Percentiles rank a stretch among this genome's conserved stretches.
Conservation (phyloP, 495 filamentous ascomycete genomes). For the Tricharina praecox region DNA sequence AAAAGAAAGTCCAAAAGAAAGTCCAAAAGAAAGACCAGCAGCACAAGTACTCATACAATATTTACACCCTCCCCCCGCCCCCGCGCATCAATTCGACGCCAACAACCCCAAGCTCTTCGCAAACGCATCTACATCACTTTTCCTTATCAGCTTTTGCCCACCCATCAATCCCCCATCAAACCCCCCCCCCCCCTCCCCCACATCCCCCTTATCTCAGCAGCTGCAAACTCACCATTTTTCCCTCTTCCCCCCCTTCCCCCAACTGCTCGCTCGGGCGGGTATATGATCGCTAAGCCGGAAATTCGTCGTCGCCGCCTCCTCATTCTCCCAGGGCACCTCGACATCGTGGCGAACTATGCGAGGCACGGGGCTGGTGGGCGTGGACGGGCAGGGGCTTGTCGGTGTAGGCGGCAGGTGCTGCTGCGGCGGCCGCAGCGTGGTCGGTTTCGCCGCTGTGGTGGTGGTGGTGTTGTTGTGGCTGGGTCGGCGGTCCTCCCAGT, state of each 20-base stretch:
- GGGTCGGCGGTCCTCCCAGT: background rate
- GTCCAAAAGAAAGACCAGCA: too few relatives aligned
- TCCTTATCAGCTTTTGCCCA: background rate
- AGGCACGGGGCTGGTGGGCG: background rate
- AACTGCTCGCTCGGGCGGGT: background rate
- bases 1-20: too few relatives aligned
- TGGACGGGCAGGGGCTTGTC: background rate
- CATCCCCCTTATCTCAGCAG: background rate
- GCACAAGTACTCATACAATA: too few relatives aligned
- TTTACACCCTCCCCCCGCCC: too few relatives aligned
- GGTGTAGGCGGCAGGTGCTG: conserved; percentile 1
- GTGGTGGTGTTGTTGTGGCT: background rate
- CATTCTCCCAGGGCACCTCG: background rate
- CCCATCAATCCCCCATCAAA: background rate
- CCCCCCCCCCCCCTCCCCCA: too few relatives aligned
- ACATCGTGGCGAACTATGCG: background rate
- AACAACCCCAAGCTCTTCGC: conserved; percentile 1
- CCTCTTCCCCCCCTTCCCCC: background rate
- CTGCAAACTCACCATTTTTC: conserved; percentile 1
- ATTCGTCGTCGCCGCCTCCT: background rate
- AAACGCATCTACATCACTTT: conserved; percentile 2
- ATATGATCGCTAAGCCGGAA: background rate
- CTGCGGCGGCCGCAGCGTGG: too few relatives aligned
- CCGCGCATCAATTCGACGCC: conserved; percentile 1
- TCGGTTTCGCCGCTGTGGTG: too few relatives aligned